Evolutionary conservation across 345 rosid species (phyloP).

Genomic region (Gossypium stocksii): DNA sequence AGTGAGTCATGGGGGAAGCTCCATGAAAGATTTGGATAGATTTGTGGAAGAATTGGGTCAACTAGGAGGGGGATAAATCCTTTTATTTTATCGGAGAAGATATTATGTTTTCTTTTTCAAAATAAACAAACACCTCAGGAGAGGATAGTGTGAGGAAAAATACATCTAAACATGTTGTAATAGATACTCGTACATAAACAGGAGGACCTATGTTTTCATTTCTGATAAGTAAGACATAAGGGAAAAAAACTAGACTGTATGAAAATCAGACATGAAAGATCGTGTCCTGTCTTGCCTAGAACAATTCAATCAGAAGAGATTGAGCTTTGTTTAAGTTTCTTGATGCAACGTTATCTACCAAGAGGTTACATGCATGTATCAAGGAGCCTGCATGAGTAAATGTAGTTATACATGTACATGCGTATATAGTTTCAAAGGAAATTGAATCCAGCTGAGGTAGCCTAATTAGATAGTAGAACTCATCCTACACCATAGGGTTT

Average conservation of each 20-base stretch:
- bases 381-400: neutral
- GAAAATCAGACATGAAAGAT: neutral
- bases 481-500: neutral
- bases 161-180: neutral
- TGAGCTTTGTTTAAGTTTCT: neutral
- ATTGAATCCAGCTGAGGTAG: neutral
- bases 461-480: neutral
- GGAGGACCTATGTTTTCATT: neutral
- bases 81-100: too few relatives aligned
- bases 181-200: neutral
- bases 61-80: neutral
- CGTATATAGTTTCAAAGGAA: neutral
- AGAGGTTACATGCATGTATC: neutral
- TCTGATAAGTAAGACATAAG: neutral
- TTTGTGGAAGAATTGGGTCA: conserved; percentile 32
- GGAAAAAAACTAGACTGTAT: neutral
- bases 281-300: neutral
- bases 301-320: neutral
- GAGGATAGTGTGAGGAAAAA: conserved; percentile 14
- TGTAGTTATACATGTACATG: neutral
- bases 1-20: conserved; percentile 43
- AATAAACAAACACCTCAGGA: neutral
- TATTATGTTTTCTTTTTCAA: neutral
- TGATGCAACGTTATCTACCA: neutral
- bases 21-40: conserved; percentile 30